A percentile compares a stretch with the other conserved stretches of the same genome.
phyloP scores from a whole-genome alignment of 78 protist genomes.

The Dictyostelium discoideum region DNA sequence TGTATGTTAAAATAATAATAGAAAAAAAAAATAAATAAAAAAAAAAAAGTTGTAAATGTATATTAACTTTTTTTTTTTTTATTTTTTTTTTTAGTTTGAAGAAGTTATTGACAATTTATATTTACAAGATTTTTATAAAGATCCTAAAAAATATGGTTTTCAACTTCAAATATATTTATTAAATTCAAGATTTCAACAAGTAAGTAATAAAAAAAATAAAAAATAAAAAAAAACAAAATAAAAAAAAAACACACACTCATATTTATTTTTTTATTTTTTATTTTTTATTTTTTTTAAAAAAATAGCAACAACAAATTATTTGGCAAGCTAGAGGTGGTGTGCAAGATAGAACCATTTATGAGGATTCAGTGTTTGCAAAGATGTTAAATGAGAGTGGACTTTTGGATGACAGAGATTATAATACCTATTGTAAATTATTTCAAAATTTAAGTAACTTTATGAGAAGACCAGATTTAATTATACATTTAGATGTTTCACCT shows the following conservation, averaged over 20 bases:
- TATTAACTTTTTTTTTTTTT: background rate
- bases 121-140: conserved; percentile 84
- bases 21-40: background rate
- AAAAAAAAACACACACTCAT: background rate
- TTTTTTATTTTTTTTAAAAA: background rate
- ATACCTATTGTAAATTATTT: conserved; percentile 84
- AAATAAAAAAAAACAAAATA: too few relatives aligned
- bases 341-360: conserved; percentile 89
- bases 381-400: conserved; percentile 83
- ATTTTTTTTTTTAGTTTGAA: conserved; percentile 70
- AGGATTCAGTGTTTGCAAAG: conserved; percentile 87
- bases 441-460: conserved; percentile 86
- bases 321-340: conserved; percentile 84
- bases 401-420: conserved; percentile 85
- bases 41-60: background rate
- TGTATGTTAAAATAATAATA: background rate
- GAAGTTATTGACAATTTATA: conserved; percentile 85
- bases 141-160: conserved; percentile 83
- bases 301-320: conserved; percentile 63
- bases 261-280: background rate
- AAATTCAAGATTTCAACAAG: conserved; percentile 86
- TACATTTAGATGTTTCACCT: conserved; percentile 89
- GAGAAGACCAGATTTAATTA: conserved; percentile 87
- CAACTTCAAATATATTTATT: conserved; percentile 88
- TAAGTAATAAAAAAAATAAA: background rate